phyloP scores from a whole-genome alignment of 106 monocot species.

The Dendrobium nobile region DNA sequence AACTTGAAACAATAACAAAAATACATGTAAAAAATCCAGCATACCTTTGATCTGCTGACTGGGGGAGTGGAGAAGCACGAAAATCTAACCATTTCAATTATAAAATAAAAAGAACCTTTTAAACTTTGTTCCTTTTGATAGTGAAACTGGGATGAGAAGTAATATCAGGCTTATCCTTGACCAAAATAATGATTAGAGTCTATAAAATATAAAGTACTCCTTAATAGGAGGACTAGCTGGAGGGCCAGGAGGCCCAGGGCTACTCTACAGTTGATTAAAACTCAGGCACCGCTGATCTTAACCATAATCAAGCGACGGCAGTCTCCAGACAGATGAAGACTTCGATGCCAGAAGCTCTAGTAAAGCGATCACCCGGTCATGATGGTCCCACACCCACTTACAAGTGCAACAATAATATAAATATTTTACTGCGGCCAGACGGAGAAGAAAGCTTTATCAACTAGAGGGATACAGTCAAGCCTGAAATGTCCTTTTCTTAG shows the following conservation, averaged over 20 bases:
- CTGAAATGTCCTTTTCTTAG: slow-evolving; percentile 16
- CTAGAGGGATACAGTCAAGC: slow-evolving; percentile 11
- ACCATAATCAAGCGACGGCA: slow-evolving; percentile 82
- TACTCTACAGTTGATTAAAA: slow-evolving; percentile 7
- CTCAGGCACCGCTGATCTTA: slow-evolving; percentile 30
- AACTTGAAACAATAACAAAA: neutral
- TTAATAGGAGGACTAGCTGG: too few species aligned
- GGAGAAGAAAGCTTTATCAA: slow-evolving; percentile 27
- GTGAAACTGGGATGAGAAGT: neutral
- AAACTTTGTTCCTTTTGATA: neutral
- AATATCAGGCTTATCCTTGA: neutral
- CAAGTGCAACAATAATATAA: slow-evolving; percentile 37
- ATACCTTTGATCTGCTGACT: slow-evolving; percentile 43
- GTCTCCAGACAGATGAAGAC: slow-evolving; percentile 44
- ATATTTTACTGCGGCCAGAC: slow-evolving; percentile 51
- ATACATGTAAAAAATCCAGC: neutral
- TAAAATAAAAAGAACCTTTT: neutral
- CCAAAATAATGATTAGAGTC: slow-evolving; percentile 3
- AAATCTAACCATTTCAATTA: slow-evolving; percentile 39
- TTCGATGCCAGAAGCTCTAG: slow-evolving; percentile 18
- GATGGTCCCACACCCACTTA: slow-evolving; percentile 50
- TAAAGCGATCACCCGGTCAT: slow-evolving; percentile 17
- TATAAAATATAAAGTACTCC: neutral
- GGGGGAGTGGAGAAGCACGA: slow-evolving; percentile 43
- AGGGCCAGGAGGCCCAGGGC: too few species aligned